phyloP scores from a whole-genome alignment of 2,329 filamentous ascomycete genomes.

The Tetracladium maxilliforme region DNA sequence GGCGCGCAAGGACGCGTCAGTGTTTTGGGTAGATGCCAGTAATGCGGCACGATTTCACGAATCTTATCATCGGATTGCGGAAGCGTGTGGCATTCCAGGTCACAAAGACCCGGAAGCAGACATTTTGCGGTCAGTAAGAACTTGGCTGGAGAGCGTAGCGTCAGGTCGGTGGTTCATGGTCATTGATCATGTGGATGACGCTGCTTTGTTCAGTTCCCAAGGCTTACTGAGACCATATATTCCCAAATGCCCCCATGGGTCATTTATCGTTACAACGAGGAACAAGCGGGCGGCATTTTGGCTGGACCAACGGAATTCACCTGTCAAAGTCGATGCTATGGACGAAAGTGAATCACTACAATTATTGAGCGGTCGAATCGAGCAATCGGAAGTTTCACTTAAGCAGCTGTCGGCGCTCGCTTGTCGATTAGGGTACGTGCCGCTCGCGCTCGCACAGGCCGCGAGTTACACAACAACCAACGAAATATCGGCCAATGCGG shows the following conservation, averaged over 20 bases:
- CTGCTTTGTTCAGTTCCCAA: background rate
- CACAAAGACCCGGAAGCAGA: conserved; percentile 2
- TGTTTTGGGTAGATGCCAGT: conserved; percentile 2
- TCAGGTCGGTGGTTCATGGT: conserved; percentile 1
- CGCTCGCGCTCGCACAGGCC: no score
- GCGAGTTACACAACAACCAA: no score
- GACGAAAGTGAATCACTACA: background rate
- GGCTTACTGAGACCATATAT: background rate
- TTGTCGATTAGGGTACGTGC: no score
- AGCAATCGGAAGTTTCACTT: no score
- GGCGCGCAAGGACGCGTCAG: no score
- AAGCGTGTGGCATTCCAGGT: conserved; percentile 2
- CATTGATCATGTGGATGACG: conserved; percentile 3
- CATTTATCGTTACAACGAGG: background rate
- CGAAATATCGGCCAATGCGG: no score
- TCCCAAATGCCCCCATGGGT: background rate
- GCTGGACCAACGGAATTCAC: background rate
- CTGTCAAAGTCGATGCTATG: background rate
- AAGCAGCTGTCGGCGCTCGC: no score
- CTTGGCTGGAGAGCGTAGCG: conserved; percentile 1
- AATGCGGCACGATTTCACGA: conserved; percentile 1
- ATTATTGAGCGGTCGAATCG: no score
- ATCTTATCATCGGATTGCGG: conserved; percentile 2
- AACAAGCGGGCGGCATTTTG: background rate
- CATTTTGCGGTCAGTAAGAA: conserved; percentile 1